Conservation (phyloP, 1,284 basidiomycete species). For the Caloboletus firmus region DNA sequence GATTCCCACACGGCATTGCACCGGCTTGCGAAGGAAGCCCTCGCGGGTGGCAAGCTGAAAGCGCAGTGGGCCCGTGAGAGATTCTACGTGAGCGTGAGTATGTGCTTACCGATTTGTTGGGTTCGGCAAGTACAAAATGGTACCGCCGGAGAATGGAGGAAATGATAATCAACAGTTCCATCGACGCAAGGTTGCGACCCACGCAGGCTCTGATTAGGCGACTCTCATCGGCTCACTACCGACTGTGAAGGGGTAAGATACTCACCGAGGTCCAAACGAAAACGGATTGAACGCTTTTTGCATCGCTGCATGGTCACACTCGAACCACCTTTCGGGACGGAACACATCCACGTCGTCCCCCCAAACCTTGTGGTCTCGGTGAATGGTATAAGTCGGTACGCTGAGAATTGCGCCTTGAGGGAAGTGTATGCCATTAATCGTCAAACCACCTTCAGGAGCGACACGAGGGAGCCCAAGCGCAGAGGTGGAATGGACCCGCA, state of each 20-base stretch:
- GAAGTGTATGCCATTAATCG: slow-evolving; percentile 60
- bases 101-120: slow-evolving; percentile 57
- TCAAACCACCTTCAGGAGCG: slow-evolving; percentile 68
- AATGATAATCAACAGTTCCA: slow-evolving; percentile 75
- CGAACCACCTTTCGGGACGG: slow-evolving; percentile 82
- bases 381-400: slow-evolving; percentile 78
- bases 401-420: slow-evolving; percentile 70
- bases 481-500: slow-evolving; percentile 80
- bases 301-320: slow-evolving; percentile 56
- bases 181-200: slow-evolving; percentile 70
- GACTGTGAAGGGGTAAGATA: neutral
- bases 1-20: slow-evolving; percentile 65
- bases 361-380: slow-evolving; percentile 71
- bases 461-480: slow-evolving; percentile 81
- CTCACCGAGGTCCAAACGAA: slow-evolving; percentile 62
- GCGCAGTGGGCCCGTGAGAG: slow-evolving; percentile 9
- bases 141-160: slow-evolving; percentile 72
- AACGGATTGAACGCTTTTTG: slow-evolving; percentile 78
- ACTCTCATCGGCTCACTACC: neutral
- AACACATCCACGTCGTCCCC: slow-evolving; percentile 77
- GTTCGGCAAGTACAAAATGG: slow-evolving; percentile 63
- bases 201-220: slow-evolving; percentile 58
- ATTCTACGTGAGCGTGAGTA: slow-evolving; percentile 13
- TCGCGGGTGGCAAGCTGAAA: slow-evolving; percentile 65
- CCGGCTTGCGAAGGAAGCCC: slow-evolving; percentile 78